Conservation (phyloP, 768 basidiomycete species). For the Suillus subluteus region DNA sequence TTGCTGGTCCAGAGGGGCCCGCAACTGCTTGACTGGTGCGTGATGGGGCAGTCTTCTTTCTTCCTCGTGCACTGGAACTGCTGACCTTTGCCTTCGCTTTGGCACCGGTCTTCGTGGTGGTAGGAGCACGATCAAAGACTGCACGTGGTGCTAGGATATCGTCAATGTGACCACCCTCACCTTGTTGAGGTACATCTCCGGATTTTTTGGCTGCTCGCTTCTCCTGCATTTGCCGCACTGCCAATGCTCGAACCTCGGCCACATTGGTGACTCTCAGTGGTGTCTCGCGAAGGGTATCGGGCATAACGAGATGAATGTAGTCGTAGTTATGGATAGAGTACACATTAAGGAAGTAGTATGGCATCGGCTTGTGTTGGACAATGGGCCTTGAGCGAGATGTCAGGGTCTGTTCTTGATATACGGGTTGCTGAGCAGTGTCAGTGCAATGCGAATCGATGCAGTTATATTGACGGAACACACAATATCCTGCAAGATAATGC, state of each 20-base stretch:
- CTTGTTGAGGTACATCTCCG: no score
- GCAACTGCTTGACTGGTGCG: no score
- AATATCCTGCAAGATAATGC: slow-evolving; percentile 14
- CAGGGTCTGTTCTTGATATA: slow-evolving; percentile 17
- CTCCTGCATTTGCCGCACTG: neutral
- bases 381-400: slow-evolving; percentile 11
- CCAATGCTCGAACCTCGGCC: neutral
- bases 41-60: no score
- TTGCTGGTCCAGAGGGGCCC: no score
- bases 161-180: no score
- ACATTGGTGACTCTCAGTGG: slow-evolving; percentile 6
- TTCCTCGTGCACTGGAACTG: no score
- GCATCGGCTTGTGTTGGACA: slow-evolving; percentile 7
- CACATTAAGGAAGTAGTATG: slow-evolving; percentile 15
- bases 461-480: slow-evolving; percentile 24
- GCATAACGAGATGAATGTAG: neutral
- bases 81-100: no score
- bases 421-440: neutral
- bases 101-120: no score
- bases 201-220: neutral
- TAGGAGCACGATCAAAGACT: no score
- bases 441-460: slow-evolving; percentile 8
- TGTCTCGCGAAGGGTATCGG: neutral
- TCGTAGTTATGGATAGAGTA: slow-evolving; percentile 13
- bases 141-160: no score